Conservation (phyloP, 179 eudicot species). For the Camellia oleifera region DNA sequence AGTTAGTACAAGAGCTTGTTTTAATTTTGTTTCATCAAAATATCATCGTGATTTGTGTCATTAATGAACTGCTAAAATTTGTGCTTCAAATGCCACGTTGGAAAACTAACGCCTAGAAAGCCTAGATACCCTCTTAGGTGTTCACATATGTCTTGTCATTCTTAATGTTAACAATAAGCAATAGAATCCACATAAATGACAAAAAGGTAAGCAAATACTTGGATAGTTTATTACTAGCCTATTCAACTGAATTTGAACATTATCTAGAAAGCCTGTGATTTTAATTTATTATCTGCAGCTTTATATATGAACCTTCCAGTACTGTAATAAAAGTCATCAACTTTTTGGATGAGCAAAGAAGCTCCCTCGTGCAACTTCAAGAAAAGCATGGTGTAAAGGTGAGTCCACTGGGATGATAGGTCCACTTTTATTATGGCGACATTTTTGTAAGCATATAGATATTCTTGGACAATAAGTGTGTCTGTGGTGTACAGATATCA, state of each 20-base stretch:
- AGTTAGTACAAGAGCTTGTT: neutral
- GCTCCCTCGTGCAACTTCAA: constrained; percentile 72
- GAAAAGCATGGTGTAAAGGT: constrained; percentile 86
- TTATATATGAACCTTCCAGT: constrained; percentile 78
- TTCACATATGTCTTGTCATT: neutral
- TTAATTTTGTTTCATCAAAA: neutral
- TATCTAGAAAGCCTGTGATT: constrained; percentile 6
- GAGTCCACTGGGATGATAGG: constrained; percentile 18
- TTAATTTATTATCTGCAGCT: constrained; percentile 52
- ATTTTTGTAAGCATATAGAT: neutral
- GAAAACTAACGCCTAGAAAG: neutral
- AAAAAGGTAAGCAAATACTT: neutral
- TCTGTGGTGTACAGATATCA: constrained; percentile 55
- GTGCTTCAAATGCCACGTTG: neutral
- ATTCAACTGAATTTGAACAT: neutral
- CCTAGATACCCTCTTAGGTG: neutral
- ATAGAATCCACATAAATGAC: neutral
- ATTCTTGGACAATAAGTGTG: constrained; percentile 1
- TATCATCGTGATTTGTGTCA: too few relatives aligned
- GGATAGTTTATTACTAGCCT: neutral
- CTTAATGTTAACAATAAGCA: constrained; percentile 3
- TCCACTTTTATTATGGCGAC: neutral
- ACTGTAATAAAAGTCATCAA: constrained; percentile 58
- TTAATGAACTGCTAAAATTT: neutral
- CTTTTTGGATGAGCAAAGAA: constrained; percentile 75